Evolutionary conservation across 208 protist species (phyloP), one percentile per base, ranked within the genome.

Genomic region (Wallacemonas rigidus): DNA sequence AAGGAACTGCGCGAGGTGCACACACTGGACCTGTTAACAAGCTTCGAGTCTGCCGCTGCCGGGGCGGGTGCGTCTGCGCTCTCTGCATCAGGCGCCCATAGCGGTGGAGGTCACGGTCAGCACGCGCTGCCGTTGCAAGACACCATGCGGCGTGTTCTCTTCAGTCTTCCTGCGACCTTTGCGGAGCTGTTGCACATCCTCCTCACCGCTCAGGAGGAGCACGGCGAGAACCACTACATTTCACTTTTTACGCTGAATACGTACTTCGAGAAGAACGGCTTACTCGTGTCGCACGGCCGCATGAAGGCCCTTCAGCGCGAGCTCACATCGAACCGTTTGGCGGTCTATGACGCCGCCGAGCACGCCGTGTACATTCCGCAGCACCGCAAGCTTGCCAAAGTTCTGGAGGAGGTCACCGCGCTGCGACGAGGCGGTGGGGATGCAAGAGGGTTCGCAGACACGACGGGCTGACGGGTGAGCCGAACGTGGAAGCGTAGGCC

Each of bases 311-410:
- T 96, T 50, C 82, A 88, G 73, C 62, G 80, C 35, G 89, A 96
- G 77, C 83, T 96, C 17, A 94, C 89, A 6, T 94, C 89, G 44
- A 96, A 96, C 61, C 85, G 89, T 14, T 77, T 96, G 2, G 91
- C 89, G 9, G 71, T 88, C 53, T 93, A 93, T 69, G 79, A 93
- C 76, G 41, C 80, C 9, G 88, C 87, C 1, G 82, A 92, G 79
- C 81, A 96, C 75, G 81, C 88, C 44, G 69, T 96, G 72, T 70
- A 83, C 56, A 86, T 96, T 39, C 82, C 79, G 55, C 91, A 96
- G 70, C 86, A 82, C 35, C 57, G 74, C 26, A 79, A 75, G 47
- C 74, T 96, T 55, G 57, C 77, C 26, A 78, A 77, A 44, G 86
- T 93, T 1, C 62, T 96, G 38, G 80, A 91, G 51, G 91, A 95